Conservation (phyloP, 208 protist genomes). For the Leishmania major region DNA sequence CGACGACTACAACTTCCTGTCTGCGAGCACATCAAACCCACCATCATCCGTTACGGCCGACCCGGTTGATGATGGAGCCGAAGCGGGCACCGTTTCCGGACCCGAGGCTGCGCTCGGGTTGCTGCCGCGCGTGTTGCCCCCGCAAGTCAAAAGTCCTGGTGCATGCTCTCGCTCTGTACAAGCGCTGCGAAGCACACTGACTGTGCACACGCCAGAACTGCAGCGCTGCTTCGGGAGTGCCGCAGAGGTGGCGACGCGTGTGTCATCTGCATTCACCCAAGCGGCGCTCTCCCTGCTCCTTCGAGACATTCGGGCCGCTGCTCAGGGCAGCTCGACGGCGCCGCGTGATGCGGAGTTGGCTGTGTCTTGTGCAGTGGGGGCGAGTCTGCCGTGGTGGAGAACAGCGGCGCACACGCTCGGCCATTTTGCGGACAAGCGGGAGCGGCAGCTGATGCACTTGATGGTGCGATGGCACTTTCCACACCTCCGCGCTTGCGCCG, state of each 20-base stretch:
- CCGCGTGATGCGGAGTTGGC: background rate
- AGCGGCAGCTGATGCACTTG: conserved; percentile 30
- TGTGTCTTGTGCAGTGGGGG: background rate
- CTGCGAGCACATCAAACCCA: background rate
- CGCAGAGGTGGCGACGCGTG: conserved; percentile 3
- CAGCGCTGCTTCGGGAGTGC: conserved; percentile 6
- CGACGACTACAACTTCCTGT: conserved; percentile 27
- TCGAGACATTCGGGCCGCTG: conserved; percentile 13
- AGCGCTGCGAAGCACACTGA: background rate
- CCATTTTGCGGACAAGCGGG: conserved; percentile 11
- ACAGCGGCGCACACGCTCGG: conserved; percentile 5
- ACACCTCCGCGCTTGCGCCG: conserved; percentile 41
- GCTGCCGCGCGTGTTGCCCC: background rate
- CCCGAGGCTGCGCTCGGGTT: background rate
- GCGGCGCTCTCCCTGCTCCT: conserved; percentile 9
- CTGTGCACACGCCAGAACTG: conserved; percentile 1
- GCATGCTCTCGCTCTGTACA: background rate
- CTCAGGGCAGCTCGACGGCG: background rate
- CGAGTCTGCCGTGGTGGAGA: conserved; percentile 2
- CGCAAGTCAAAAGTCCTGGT: too few species aligned
- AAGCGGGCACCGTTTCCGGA: background rate
- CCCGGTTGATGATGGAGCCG: background rate
- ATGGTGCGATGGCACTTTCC: conserved; percentile 49
- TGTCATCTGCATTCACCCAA: conserved; percentile 5
- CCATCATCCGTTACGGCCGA: background rate